Conservation (phyloP, 306 rosid genomes). For the Leucaena leucocephala region DNA sequence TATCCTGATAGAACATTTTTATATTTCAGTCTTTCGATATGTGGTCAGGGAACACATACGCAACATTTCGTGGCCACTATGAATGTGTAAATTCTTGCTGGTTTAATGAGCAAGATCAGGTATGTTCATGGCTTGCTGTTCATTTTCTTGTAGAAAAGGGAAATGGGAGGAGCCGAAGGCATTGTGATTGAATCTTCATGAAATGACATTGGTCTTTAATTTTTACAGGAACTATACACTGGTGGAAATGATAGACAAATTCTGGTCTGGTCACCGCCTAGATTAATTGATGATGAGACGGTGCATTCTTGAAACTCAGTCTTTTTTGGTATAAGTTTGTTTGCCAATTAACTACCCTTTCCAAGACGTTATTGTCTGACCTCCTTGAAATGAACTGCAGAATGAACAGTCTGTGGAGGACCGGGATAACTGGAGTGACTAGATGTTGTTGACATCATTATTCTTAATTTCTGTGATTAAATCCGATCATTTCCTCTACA, state of each 20-base stretch:
- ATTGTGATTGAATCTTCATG: constrained; percentile 3
- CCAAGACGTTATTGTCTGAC: constrained; percentile 35
- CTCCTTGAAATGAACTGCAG: constrained; percentile 56
- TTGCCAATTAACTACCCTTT: neutral
- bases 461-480: neutral
- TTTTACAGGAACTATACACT: constrained; percentile 76
- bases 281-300: constrained; percentile 51
- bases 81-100: constrained; percentile 87
- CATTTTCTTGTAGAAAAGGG: constrained; percentile 16
- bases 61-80: constrained; percentile 79
- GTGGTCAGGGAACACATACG: constrained; percentile 80
- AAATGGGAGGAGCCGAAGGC: constrained; percentile 13
- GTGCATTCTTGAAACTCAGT: constrained; percentile 41
- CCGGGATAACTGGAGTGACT: constrained; percentile 87
- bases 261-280: constrained; percentile 87
- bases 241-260: constrained; percentile 95
- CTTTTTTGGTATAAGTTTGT: constrained; percentile 10
- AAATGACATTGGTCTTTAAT: neutral
- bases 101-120: constrained; percentile 83
- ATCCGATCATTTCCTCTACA: neutral
- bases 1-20: constrained; percentile 34
- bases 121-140: constrained; percentile 35
- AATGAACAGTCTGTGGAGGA: constrained; percentile 57
- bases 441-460: constrained; percentile 30
- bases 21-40: constrained; percentile 74